Percentiles rank a stretch among this genome's conserved stretches.
phyloP scores from a whole-genome alignment of 371 early-diverging fungal genomes.

The Mucor racemosus region DNA sequence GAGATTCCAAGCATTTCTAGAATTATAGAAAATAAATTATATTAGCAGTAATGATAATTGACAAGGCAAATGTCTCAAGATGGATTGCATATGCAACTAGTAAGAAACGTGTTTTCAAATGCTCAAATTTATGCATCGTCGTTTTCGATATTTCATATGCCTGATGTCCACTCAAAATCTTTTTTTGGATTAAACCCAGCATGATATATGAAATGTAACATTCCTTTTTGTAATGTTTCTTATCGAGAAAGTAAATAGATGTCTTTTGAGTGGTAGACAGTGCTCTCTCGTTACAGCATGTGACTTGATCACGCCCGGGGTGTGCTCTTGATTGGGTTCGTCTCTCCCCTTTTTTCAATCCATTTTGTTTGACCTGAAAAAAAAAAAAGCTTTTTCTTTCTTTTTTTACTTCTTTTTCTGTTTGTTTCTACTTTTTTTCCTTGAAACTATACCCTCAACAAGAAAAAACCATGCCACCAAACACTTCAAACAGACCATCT shows the following conservation, averaged over 20 bases:
- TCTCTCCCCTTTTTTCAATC: background rate
- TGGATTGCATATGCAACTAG: background rate
- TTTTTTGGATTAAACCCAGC: background rate
- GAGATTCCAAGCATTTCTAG: background rate
- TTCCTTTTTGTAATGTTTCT: slow-evolving; percentile 5
- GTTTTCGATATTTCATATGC: background rate
- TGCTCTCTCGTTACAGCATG: slow-evolving; percentile 1
- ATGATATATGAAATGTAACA: slow-evolving; percentile 1
- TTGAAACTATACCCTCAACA: slow-evolving; percentile 5
- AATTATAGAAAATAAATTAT: background rate
- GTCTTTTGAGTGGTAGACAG: slow-evolving; percentile 6
- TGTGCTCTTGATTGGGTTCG: slow-evolving; percentile 16
- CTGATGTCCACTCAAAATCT: background rate
- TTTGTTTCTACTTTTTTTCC: background rate
- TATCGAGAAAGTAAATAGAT: background rate
- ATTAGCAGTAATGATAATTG: background rate
- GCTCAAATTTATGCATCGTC: background rate
- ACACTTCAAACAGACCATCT: slow-evolving; percentile 11
- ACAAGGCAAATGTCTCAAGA: background rate
- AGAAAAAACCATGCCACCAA: slow-evolving; percentile 18
- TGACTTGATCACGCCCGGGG: slow-evolving; percentile 10
- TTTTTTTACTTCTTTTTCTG: background rate
- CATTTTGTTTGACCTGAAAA: background rate
- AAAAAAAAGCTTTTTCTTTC: slow-evolving; percentile 3
- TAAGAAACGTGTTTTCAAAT: background rate